Conservation (phyloP, 306 rosid species). For the Pterocarpus macrocarpus region DNA sequence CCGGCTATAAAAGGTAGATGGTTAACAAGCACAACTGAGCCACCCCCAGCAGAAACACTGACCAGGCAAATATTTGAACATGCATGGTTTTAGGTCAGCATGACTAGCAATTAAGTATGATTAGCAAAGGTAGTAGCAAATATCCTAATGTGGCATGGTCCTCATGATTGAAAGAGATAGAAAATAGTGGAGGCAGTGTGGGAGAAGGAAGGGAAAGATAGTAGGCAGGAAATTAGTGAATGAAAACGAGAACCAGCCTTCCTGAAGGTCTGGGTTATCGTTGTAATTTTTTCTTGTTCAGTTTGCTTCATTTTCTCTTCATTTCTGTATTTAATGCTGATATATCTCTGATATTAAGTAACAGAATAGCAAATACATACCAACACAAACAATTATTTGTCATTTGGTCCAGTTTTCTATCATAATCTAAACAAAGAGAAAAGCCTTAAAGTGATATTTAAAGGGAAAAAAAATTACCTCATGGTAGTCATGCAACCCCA, state of each 20-base stretch:
- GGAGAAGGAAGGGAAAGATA: too few relatives aligned
- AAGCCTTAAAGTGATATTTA: background rate
- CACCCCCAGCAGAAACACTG: background rate
- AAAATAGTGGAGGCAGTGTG: too few relatives aligned
- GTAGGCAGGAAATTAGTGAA: background rate
- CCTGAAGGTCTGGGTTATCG: too few relatives aligned
- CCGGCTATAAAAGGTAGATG: background rate
- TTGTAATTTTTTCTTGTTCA: background rate
- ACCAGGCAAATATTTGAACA: conserved; percentile 9
- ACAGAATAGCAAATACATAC: background rate
- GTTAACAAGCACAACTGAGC: background rate
- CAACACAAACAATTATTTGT: background rate
- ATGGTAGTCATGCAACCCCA: conserved; percentile 77
- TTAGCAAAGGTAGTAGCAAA: too few relatives aligned
- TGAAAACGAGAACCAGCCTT: too few relatives aligned
- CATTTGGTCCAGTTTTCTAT: background rate
- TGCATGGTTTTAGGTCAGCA: too few relatives aligned
- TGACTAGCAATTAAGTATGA: too few relatives aligned
- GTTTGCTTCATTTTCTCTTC: background rate
- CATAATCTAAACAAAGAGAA: background rate
- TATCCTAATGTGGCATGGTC: too few relatives aligned
- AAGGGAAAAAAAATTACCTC: conserved; percentile 57
- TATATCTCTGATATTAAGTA: background rate
- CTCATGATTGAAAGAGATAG: too few relatives aligned
- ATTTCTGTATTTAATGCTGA: background rate